Conservation (phyloP, 1,284 basidiomycete genomes). For the Fomes fomentarius region DNA sequence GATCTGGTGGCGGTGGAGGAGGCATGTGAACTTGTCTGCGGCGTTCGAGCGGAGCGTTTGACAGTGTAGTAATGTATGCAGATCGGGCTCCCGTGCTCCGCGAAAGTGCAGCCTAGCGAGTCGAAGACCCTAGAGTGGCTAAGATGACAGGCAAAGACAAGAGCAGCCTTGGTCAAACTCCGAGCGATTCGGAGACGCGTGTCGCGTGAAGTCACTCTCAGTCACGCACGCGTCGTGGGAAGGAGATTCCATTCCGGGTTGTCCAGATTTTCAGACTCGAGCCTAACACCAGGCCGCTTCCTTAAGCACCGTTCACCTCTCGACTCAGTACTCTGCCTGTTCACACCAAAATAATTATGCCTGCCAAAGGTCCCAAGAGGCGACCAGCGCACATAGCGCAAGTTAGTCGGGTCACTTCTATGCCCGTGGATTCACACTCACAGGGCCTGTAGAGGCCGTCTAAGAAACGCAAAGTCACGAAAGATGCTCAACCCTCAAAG, state of each 20-base stretch:
- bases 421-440: neutral
- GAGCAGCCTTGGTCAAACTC: no score
- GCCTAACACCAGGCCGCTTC: neutral
- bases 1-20: constrained; percentile 45
- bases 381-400: constrained; percentile 25
- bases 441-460: constrained; percentile 32
- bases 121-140: neutral
- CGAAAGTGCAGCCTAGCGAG: no score
- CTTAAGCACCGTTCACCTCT: neutral
- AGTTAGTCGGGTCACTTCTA: constrained; percentile 11
- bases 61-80: no score
- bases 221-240: constrained; percentile 23
- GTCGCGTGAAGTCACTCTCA: constrained; percentile 17
- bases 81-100: no score
- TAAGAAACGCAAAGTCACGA: constrained; percentile 41
- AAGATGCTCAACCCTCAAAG: constrained; percentile 25
- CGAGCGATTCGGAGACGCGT: neutral
- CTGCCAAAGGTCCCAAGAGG: constrained; percentile 26
- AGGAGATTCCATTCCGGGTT: neutral
- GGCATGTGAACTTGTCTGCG: neutral
- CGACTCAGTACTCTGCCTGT: neutral
- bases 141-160: neutral
- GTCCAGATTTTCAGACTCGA: constrained; percentile 19
- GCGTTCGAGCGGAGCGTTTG: no score
- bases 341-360: constrained; percentile 14